Conservation (phyloP, 176 grass and related monocot genomes). For the Ananas comosus region DNA sequence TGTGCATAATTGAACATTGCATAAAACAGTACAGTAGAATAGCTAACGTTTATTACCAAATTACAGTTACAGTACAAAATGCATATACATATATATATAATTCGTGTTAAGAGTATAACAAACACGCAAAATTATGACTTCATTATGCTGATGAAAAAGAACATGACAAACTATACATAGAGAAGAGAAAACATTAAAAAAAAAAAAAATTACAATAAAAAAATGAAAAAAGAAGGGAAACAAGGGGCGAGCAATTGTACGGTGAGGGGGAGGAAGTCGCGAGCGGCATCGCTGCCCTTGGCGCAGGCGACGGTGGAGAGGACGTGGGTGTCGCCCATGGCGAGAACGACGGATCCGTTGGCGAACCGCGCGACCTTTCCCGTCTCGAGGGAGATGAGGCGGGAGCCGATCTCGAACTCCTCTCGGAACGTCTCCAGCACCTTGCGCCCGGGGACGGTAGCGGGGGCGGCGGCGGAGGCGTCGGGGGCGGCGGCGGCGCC, state of each 20-base stretch:
- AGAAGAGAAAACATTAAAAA: not conserved
- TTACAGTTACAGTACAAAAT: no score
- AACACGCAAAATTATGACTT: no score
- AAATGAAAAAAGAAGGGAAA: not conserved
- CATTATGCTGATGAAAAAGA: no score
- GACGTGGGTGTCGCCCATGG: constrained; percentile 85
- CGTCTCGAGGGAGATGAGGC: constrained; percentile 70
- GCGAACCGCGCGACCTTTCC: constrained; percentile 89
- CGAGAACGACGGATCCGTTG: constrained; percentile 77
- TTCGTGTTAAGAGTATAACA: no score
- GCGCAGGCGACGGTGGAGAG: constrained; percentile 60
- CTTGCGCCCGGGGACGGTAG: constrained; percentile 26
- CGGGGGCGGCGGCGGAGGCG: constrained; percentile 11
- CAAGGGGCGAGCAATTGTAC: constrained; percentile 22
- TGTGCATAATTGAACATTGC: no score
- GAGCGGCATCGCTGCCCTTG: constrained; percentile 48
- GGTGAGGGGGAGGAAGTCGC: constrained; percentile 84
- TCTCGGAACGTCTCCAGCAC: constrained; percentile 64
- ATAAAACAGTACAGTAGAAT: no score
- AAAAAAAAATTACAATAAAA: not conserved
- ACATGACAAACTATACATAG: not conserved
- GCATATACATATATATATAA: no score
- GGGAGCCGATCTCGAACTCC: constrained; percentile 77
- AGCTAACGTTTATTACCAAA: no score
- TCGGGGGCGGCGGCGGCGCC: not conserved